phyloP scores from a whole-genome alignment of 805 yeast genomes.

The Teunomyces cretensis region DNA sequence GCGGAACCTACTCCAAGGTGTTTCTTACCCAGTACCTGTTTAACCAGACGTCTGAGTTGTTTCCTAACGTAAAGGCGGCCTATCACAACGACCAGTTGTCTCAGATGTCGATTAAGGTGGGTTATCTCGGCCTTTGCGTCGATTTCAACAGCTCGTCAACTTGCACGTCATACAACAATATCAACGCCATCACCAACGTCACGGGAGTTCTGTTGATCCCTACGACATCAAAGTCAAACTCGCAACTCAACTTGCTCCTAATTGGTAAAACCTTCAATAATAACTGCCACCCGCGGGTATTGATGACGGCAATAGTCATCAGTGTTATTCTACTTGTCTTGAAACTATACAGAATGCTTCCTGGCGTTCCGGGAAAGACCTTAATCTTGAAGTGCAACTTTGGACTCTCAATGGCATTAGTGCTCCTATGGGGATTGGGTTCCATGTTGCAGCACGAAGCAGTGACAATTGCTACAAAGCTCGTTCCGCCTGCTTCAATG shows the following conservation, averaged over 20 bases:
- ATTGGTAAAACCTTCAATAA: slow-evolving; percentile 46
- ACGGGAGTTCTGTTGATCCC: slow-evolving; percentile 37
- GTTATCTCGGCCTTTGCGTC: slow-evolving; percentile 59
- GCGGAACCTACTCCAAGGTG: slow-evolving; percentile 45
- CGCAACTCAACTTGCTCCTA: slow-evolving; percentile 42
- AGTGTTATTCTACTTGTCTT: slow-evolving; percentile 40
- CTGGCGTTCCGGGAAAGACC: slow-evolving; percentile 48
- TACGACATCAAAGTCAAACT: slow-evolving; percentile 17
- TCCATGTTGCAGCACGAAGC: slow-evolving; percentile 66
- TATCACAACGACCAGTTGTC: slow-evolving; percentile 28
- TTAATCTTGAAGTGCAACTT: slow-evolving; percentile 21
- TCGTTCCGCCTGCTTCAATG: slow-evolving; percentile 53
- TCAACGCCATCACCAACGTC: slow-evolving; percentile 19
- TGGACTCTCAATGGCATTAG: slow-evolving; percentile 15
- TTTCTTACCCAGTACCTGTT: slow-evolving; percentile 51
- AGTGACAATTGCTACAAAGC: slow-evolving; percentile 39
- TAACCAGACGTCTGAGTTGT: slow-evolving; percentile 46
- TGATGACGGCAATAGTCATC: slow-evolving; percentile 49
- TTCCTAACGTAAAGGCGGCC: slow-evolving; percentile 33
- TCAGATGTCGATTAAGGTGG: slow-evolving; percentile 47
- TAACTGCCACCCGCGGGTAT: slow-evolving; percentile 54
- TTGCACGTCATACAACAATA: slow-evolving; percentile 36
- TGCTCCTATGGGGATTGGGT: slow-evolving; percentile 62
- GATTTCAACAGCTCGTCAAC: slow-evolving; percentile 28
- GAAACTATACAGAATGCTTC: slow-evolving; percentile 45